These are phyloP conservation scores for Coniochaeta hoffmannii DNA, from an alignment of 2,329 filamentous ascomycete species.

Conservation along the genomic window DNA sequence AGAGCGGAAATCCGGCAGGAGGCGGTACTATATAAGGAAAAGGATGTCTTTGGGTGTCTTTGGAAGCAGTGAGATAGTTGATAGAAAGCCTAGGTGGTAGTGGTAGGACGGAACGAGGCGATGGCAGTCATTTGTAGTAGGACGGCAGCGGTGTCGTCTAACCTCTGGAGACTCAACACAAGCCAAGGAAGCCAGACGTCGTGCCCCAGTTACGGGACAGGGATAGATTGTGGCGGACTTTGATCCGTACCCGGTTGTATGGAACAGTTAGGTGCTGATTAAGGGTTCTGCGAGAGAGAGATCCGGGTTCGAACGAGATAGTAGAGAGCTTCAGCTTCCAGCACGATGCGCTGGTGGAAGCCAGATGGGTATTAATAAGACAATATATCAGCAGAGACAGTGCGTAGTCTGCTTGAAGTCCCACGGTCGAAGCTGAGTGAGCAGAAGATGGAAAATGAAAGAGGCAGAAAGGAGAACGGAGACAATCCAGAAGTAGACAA, in stretches of 20 bases:
- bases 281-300: not conserved
- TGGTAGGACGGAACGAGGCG: not conserved
- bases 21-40: not conserved
- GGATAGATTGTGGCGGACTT: not conserved
- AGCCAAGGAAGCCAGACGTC: not conserved
- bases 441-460: not conserved
- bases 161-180: not conserved
- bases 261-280: too few species aligned
- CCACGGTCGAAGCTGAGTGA: not conserved
- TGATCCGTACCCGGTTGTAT: not conserved
- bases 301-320: not conserved
- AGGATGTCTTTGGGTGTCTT: not conserved
- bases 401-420: not conserved
- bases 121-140: slow-evolving; percentile 1
- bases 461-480: not conserved
- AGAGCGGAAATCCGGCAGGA: not conserved
- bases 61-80: not conserved
- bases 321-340: not conserved
- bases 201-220: not conserved
- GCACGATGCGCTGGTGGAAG: not conserved
- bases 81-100: not conserved
- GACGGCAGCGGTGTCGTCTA: not conserved
- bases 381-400: not conserved
- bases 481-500: not conserved
- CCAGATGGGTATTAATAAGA: not conserved